Evolutionary conservation across 2,329 filamentous ascomycete genomes (phyloP).

Genomic region (Paradendryphiella salina): DNA sequence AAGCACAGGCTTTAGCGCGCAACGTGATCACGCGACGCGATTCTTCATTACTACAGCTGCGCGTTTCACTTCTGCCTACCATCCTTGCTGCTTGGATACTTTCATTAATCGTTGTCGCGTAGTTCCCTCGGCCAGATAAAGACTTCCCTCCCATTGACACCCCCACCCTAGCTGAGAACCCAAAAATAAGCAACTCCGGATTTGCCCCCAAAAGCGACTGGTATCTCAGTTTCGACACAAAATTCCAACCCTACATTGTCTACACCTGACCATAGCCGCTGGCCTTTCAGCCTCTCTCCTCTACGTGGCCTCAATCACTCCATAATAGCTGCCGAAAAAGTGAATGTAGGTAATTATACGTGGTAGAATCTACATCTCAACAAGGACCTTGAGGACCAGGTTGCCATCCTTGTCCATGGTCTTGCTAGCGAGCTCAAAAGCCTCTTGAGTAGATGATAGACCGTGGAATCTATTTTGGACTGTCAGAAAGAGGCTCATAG

Average conservation of each 20-base stretch:
- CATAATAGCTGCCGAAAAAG: constrained; percentile 4
- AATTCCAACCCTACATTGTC: constrained; percentile 2
- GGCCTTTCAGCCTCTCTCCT: constrained; percentile 1
- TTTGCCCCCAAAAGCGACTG: constrained; percentile 12
- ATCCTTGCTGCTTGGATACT: not conserved
- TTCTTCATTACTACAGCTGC: not conserved
- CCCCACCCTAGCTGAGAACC: not conserved
- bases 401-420: constrained; percentile 57
- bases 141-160: not conserved
- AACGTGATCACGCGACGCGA: constrained; percentile 13
- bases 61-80: not conserved
- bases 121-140: not conserved
- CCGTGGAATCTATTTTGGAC: constrained; percentile 41
- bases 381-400: constrained; percentile 57
- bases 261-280: constrained; percentile 17
- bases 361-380: constrained; percentile 31
- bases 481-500: not conserved
- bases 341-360: constrained; percentile 8
- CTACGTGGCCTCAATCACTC: constrained; percentile 16
- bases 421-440: constrained; percentile 56
- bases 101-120: not conserved
- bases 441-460: constrained; percentile 54
- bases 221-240: constrained; percentile 20
- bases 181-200: constrained; percentile 9
- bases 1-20: not conserved